Base-by-base conservation (phyloP, 805 yeast species). In the Wickerhamiella spandovensis region DNA sequence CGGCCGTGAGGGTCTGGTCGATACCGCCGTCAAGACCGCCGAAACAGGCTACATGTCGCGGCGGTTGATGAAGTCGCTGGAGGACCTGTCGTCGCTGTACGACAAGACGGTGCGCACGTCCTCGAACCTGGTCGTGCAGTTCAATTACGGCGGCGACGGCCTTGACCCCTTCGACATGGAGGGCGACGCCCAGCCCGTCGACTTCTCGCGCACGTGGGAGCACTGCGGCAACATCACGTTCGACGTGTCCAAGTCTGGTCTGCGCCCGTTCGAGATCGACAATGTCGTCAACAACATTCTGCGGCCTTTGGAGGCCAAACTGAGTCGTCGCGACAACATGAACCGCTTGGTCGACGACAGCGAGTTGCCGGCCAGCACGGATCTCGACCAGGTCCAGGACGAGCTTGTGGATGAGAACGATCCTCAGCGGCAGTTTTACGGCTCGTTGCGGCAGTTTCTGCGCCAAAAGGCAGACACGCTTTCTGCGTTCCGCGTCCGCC, bases 41-140 rank as follows among this genome's bases (percentile, higher is more conserved):
- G 99, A 92, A 66, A 90, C 98, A 4, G 97, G 97, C 64, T 89
- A 89, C 69, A 90, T 90, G 94, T 90, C 97, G 22, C 84, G 98
- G 69, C 81, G 98, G 67, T 75, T 90, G 65, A 90, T 90, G 98
- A 90, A 90, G 67, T 92, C 97, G 5, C 72, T 92, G 60, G 99
- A 92, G 70, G 99, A 92, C 71, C 74, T 92, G 64, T 86, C 96
- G 47, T 78, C 95, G 52, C 87, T 82, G 62, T 92, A 92, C 67
- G 99, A 92, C 65, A 79, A 79, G 60, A 90, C 97, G 0, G 97
- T 92, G 42, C 77, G 99, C 63, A 92, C 95, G 53, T 90, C 97
- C 1, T 77, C 94, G 49, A 88, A 88, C 64, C 95, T 97, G 67
- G 86, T 92, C 63, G 98, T 92, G 17, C 99, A 92, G 68, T 92